These are phyloP conservation scores for Fraxinus baroniana DNA, from an alignment of 305 asterid genomes.

Conservation along the genomic window DNA sequence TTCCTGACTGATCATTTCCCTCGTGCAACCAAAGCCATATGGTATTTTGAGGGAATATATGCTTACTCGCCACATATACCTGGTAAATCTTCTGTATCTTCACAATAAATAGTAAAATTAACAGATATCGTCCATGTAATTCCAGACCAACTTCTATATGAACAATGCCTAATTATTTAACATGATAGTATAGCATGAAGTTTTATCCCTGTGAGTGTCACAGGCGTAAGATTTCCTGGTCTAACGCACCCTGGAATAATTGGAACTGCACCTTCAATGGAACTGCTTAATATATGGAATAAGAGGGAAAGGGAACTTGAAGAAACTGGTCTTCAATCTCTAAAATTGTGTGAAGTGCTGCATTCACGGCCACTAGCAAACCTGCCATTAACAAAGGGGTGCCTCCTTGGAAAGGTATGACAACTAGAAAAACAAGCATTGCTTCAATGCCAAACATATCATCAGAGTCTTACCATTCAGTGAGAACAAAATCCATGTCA, in stretches of 20 bases:
- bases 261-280: slow-evolving; percentile 92
- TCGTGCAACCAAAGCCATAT: slow-evolving; percentile 77
- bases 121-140: neutral
- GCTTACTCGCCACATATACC: slow-evolving; percentile 96
- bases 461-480: neutral
- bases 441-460: neutral
- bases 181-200: neutral
- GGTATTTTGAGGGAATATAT: slow-evolving; percentile 93
- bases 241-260: slow-evolving; percentile 86
- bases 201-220: neutral
- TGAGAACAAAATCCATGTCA: neutral
- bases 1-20: slow-evolving; percentile 93
- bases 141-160: neutral
- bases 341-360: slow-evolving; percentile 77
- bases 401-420: slow-evolving; percentile 84
- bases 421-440: neutral
- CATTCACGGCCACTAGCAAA: slow-evolving; percentile 81
- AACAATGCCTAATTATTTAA: neutral
- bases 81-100: slow-evolving; percentile 35
- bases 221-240: slow-evolving; percentile 92
- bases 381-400: slow-evolving; percentile 73
- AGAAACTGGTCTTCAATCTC: slow-evolving; percentile 58
- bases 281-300: slow-evolving; percentile 77
- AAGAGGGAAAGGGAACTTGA: slow-evolving; percentile 68
- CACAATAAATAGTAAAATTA: neutral